Percentiles rank a stretch among this genome's conserved stretches.
phyloP scores from a whole-genome alignment of 2,329 filamentous ascomycete genomes.

The Shiraia bambusicola region DNA sequence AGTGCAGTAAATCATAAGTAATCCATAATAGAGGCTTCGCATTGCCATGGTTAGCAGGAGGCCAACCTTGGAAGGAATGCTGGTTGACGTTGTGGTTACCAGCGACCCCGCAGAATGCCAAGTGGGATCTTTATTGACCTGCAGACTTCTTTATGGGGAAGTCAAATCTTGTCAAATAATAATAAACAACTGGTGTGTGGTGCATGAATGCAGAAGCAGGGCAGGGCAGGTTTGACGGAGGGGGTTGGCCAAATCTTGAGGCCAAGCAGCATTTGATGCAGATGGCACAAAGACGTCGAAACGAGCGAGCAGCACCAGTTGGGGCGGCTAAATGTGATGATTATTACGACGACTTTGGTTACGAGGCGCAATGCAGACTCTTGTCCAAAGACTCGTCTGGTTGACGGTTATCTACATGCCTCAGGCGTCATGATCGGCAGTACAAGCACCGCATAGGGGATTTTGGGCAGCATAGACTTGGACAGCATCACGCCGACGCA shows the following conservation, averaged over 20 bases:
- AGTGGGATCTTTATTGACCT: conserved; percentile 1
- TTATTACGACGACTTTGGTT: no score
- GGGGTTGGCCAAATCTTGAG: no score
- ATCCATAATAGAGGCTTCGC: not conserved
- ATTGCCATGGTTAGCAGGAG: conserved; percentile 2
- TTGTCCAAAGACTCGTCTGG: conserved; percentile 8
- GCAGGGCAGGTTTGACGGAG: not conserved
- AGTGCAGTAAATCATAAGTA: not conserved
- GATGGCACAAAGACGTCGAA: no score
- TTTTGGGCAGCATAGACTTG: conserved; percentile 24
- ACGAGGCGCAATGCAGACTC: conserved; percentile 1
- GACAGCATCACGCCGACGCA: conserved; percentile 26
- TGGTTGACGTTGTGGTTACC: conserved; percentile 6
- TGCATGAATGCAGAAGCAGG: not conserved
- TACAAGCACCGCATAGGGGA: conserved; percentile 11
- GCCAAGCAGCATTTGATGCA: no score
- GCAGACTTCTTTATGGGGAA: conserved; percentile 1
- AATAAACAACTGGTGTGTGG: not conserved
- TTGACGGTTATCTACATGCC: conserved; percentile 13
- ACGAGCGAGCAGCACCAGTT: no score
- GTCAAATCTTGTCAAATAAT: not conserved
- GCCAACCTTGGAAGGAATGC: conserved; percentile 1
- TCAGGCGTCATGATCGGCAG: conserved; percentile 38
- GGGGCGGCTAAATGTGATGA: no score
- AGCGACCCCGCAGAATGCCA: not conserved